Conservation (phyloP, 2,329 filamentous ascomycete species). For the Catunica adiposa region DNA sequence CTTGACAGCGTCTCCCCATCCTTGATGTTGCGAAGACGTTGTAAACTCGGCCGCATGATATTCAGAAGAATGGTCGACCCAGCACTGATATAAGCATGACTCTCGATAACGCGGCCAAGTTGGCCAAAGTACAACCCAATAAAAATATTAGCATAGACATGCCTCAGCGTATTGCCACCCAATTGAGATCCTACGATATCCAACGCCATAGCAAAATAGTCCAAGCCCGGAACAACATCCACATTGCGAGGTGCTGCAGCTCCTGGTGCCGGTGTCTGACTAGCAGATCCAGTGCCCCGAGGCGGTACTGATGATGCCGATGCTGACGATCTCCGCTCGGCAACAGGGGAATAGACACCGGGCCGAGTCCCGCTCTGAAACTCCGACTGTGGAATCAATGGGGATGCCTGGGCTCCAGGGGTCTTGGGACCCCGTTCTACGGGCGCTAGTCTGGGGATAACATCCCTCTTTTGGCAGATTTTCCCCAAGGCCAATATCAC, state of each 20-base stretch:
- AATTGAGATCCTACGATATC: conserved; percentile 72
- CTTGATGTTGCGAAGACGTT: conserved; percentile 28
- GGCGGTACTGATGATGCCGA: not conserved
- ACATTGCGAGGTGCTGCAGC: conserved; percentile 45
- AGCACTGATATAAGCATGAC: conserved; percentile 45
- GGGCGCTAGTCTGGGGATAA: conserved; percentile 30
- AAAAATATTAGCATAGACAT: conserved; percentile 71
- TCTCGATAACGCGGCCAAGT: conserved; percentile 71
- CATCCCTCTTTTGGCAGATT: conserved; percentile 45
- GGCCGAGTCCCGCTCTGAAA: not conserved
- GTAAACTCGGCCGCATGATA: conserved; percentile 55
- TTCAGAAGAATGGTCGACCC: conserved; percentile 47
- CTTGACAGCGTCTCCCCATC: conserved; percentile 22
- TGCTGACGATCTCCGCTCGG: conserved; percentile 3
- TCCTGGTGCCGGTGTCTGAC: not conserved
- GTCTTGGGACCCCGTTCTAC: conserved; percentile 22
- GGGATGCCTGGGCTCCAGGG: conserved; percentile 17
- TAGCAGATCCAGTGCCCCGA: not conserved
- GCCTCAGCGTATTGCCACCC: conserved; percentile 62
- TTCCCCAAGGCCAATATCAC: conserved; percentile 74
- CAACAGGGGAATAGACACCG: conserved; percentile 24
- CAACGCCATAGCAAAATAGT: conserved; percentile 74
- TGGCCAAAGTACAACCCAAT: conserved; percentile 83
- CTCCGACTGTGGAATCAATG: not conserved
- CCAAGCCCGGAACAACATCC: conserved; percentile 73